Evolutionary conservation across 2,329 filamentous ascomycete species (phyloP).

Genomic region (Fusarium nelsonii): DNA sequence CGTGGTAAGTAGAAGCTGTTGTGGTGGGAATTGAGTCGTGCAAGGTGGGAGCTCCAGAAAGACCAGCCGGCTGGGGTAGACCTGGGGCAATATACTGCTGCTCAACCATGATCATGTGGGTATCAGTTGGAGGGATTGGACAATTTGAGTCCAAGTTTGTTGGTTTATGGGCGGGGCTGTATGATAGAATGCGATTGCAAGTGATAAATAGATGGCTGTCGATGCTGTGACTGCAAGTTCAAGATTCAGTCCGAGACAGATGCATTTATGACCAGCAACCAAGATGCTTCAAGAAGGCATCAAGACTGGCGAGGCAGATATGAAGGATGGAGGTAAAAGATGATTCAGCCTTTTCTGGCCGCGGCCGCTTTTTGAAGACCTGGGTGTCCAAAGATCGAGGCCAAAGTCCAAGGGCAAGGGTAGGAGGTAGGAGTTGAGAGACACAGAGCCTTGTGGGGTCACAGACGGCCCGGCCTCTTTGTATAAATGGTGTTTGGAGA

Average conservation of each 20-base stretch:
- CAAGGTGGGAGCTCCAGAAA: slow-evolving; percentile 48
- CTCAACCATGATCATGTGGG: slow-evolving; percentile 54
- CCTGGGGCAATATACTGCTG: slow-evolving; percentile 52
- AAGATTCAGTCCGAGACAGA: slow-evolving; percentile 40
- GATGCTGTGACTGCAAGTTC: slow-evolving; percentile 35
- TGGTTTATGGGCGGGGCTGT: slow-evolving; percentile 36
- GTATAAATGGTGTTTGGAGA: slow-evolving; percentile 48
- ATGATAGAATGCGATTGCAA: slow-evolving; percentile 30
- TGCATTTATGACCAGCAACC: slow-evolving; percentile 47
- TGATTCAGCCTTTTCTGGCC: slow-evolving; percentile 50
- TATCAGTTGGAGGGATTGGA: slow-evolving; percentile 39
- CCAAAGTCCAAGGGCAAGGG: slow-evolving; percentile 32
- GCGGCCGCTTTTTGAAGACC: slow-evolving; percentile 48
- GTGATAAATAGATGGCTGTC: slow-evolving; percentile 22
- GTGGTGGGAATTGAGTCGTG: slow-evolving; percentile 46
- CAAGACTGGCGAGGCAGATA: slow-evolving; percentile 45
- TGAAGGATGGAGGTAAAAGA: slow-evolving; percentile 25
- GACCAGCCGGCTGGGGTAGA: slow-evolving; percentile 51
- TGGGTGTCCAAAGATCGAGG: slow-evolving; percentile 35
- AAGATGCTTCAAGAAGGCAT: slow-evolving; percentile 33
- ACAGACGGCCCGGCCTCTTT: slow-evolving; percentile 45
- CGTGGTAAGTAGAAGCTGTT: slow-evolving; percentile 47
- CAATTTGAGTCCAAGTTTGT: slow-evolving; percentile 41
- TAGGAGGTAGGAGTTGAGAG: slow-evolving; percentile 38
- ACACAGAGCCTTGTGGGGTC: slow-evolving; percentile 48